Conservation (phyloP, 2,329 filamentous ascomycete species). For the Atkinsonella hypoxylon region DNA sequence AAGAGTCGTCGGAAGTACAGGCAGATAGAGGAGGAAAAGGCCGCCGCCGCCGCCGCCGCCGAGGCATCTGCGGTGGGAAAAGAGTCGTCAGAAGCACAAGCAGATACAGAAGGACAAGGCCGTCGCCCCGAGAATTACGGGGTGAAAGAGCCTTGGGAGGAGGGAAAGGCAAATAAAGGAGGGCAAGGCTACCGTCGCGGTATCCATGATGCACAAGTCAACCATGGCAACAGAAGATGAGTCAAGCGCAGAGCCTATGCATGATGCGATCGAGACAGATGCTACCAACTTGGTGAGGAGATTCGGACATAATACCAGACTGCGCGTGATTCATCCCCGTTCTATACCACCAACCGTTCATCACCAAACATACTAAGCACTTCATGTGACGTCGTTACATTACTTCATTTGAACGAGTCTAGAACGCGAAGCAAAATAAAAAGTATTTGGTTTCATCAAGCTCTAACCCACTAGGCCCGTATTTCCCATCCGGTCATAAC, state of each 20-base stretch:
- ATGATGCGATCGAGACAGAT: not conserved
- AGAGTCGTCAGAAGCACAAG: no score
- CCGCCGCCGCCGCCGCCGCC: constrained; percentile 5
- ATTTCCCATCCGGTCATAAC: constrained; percentile 38
- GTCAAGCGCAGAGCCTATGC: not conserved
- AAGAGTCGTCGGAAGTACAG: constrained; percentile 75
- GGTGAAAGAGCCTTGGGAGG: no score
- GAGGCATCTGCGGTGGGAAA: no score
- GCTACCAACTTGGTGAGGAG: not conserved
- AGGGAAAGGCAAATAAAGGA: no score
- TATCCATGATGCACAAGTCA: not conserved
- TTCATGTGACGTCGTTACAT: constrained; percentile 1
- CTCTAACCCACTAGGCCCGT: constrained; percentile 35
- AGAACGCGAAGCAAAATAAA: constrained; percentile 26
- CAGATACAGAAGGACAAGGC: no score
- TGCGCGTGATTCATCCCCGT: not conserved
- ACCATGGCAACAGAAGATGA: not conserved
- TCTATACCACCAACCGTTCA: no score
- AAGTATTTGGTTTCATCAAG: constrained; percentile 45
- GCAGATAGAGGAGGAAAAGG: constrained; percentile 41
- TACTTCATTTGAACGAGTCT: constrained; percentile 15
- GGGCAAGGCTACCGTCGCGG: not conserved
- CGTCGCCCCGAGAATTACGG: no score
- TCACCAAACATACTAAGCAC: not conserved
- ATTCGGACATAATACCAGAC: not conserved